These are phyloP conservation scores for Corymbia calophylla DNA, from an alignment of 441 rosid genomes.

Conservation along the genomic window DNA sequence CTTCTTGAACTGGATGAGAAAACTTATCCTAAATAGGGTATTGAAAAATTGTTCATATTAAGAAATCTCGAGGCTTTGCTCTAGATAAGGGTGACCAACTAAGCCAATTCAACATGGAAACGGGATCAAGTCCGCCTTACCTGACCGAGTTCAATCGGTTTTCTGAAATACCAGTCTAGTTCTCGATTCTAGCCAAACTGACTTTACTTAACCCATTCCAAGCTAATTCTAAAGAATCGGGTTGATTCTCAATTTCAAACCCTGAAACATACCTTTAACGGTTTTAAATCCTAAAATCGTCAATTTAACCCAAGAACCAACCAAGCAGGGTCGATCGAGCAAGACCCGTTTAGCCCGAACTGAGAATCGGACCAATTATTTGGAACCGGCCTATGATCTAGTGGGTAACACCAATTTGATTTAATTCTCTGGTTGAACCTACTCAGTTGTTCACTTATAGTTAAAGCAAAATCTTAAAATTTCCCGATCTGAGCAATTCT, in stretches of 20 bases:
- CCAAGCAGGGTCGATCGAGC: too few species aligned
- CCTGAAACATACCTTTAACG: not conserved
- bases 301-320: accelerated
- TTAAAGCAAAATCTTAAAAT: not conserved
- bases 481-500: not conserved
- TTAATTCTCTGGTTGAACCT: not conserved
- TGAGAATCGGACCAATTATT: not conserved
- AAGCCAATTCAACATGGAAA: not conserved
- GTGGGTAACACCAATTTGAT: accelerated
- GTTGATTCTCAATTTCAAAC: not conserved
- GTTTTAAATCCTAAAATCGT: not conserved
- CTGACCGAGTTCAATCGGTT: not conserved
- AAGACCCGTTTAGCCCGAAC: not conserved
- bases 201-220: not conserved
- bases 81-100: not conserved
- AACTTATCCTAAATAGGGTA: not conserved
- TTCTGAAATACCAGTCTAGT: not conserved
- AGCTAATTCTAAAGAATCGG: not conserved
- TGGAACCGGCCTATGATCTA: not conserved
- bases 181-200: not conserved
- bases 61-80: too few species aligned
- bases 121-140: not conserved
- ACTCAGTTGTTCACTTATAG: not conserved
- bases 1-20: not conserved
- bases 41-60: not conserved